Evolutionary conservation across 2,329 filamentous ascomycete genomes (phyloP).

Genomic region (Fusarium torulosum): DNA sequence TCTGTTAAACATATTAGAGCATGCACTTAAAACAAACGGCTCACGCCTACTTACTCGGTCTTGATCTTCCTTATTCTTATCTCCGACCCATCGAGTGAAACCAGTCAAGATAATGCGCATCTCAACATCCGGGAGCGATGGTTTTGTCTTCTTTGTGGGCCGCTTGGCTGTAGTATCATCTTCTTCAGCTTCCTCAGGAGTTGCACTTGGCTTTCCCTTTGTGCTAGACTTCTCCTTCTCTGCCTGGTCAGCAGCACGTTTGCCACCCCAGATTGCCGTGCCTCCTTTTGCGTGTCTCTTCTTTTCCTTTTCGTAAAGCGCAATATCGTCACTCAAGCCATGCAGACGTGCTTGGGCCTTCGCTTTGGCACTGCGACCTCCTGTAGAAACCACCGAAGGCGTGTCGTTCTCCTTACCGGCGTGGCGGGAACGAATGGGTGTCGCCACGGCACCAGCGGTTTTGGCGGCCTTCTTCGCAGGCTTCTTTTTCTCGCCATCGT

Average conservation of each 20-base stretch:
- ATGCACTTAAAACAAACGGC: slow-evolving; percentile 10
- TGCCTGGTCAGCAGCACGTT: slow-evolving; percentile 69
- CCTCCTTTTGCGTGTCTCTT: slow-evolving; percentile 73
- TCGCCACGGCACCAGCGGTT: slow-evolving; percentile 46
- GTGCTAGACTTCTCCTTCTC: slow-evolving; percentile 68
- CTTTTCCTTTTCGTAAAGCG: slow-evolving; percentile 91
- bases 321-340: slow-evolving; percentile 84
- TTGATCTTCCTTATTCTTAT: slow-evolving; percentile 78
- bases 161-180: slow-evolving; percentile 62
- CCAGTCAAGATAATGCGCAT: slow-evolving; percentile 87
- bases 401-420: slow-evolving; percentile 86
- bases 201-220: slow-evolving; percentile 61
- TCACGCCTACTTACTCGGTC: slow-evolving; percentile 75
- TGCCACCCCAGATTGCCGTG: slow-evolving; percentile 70
- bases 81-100: slow-evolving; percentile 83
- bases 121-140: slow-evolving; percentile 70
- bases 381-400: slow-evolving; percentile 74
- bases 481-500: slow-evolving; percentile 54
- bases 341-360: slow-evolving; percentile 84
- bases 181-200: slow-evolving; percentile 60
- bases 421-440: slow-evolving; percentile 59
- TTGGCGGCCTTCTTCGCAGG: slow-evolving; percentile 47
- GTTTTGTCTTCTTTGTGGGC: slow-evolving; percentile 73
- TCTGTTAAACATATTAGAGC: slow-evolving; percentile 61
- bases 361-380: slow-evolving; percentile 88